Evolutionary conservation across 352 stramenopile genomes (phyloP).

Genomic region (Peronosclerospora sorghi): DNA sequence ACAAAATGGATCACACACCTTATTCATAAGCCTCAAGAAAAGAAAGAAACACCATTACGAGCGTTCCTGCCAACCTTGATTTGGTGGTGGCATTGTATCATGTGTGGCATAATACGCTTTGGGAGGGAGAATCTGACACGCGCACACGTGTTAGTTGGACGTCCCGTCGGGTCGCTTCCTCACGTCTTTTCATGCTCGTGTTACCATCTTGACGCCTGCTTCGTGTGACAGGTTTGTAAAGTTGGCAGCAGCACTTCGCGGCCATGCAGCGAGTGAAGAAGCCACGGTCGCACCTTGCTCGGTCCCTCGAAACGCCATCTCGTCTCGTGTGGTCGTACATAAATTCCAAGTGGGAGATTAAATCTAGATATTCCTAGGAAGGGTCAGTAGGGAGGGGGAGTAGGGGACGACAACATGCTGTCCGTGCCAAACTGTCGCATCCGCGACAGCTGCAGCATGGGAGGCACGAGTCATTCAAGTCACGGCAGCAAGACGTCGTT

Average conservation of each 20-base stretch:
- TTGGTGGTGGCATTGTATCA: constrained; percentile 44
- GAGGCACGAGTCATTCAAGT: too few species aligned
- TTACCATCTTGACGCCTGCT: constrained; percentile 31
- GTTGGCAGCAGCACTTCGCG: constrained; percentile 24
- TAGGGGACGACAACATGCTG: too few species aligned
- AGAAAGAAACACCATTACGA: neutral
- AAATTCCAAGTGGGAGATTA: too few species aligned
- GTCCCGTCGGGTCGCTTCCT: neutral
- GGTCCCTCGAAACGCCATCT: neutral
- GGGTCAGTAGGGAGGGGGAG: too few species aligned
- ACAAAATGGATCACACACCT: neutral
- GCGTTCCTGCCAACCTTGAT: constrained; percentile 34
- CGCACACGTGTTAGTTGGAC: neutral
- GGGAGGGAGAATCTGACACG: constrained; percentile 38
- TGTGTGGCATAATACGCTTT: constrained; percentile 52
- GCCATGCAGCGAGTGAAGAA: constrained; percentile 20
- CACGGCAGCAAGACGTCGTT: too few species aligned
- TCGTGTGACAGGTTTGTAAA: constrained; percentile 27
- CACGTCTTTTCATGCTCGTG: neutral
- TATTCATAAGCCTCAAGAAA: neutral
- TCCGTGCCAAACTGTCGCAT: too few species aligned
- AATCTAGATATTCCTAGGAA: too few species aligned
- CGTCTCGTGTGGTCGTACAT: constrained; percentile 8
- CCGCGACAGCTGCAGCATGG: too few species aligned
- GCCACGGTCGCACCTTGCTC: neutral